phyloP scores from a whole-genome alignment of 495 filamentous ascomycete species.

The Hypoxylon trugodes region DNA sequence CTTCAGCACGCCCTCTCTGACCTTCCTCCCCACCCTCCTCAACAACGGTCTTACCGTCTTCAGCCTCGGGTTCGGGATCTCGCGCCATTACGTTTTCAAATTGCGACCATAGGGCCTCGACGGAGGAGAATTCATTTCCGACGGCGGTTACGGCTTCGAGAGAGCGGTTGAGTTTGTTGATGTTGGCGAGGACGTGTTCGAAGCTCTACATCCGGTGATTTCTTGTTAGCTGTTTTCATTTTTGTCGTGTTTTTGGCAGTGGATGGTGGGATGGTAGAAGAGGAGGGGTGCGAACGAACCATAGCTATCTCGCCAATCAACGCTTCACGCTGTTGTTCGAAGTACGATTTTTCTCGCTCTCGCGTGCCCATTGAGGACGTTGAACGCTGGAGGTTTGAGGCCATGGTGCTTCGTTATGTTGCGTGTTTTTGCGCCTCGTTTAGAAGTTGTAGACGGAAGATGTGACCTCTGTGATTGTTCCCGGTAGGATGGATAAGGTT shows the following conservation, averaged over 20 bases:
- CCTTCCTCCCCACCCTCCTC: conserved; percentile 47
- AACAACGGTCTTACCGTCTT: conserved; percentile 54
- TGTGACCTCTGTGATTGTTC: too few relatives aligned
- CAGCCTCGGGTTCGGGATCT: too few relatives aligned
- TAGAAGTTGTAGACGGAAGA: too few relatives aligned
- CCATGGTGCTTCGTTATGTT: conserved; percentile 46
- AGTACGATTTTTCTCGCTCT: conserved; percentile 61
- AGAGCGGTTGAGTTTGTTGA: conserved; percentile 93
- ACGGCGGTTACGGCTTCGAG: conserved; percentile 94
- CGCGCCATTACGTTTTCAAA: conserved; percentile 97
- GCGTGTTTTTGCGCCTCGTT: not conserved
- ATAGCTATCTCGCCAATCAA: conserved; percentile 81
- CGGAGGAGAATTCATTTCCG: conserved; percentile 95
- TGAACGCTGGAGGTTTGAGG: conserved; percentile 45
- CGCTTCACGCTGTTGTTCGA: conserved; percentile 83
- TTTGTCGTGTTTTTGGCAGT: not conserved
- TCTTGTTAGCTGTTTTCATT: not conserved
- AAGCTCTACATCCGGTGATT: conserved; percentile 71
- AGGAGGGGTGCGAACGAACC: conserved; percentile 54
- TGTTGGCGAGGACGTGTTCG: conserved; percentile 93
- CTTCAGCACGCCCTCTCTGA: conserved; percentile 30
- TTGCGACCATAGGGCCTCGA: conserved; percentile 95
- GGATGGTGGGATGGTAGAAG: not conserved
- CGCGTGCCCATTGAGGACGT: conserved; percentile 42
- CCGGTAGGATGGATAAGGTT: not conserved